Conservation (phyloP, 169 alveolate species). For the Toxoplasma gondii region DNA sequence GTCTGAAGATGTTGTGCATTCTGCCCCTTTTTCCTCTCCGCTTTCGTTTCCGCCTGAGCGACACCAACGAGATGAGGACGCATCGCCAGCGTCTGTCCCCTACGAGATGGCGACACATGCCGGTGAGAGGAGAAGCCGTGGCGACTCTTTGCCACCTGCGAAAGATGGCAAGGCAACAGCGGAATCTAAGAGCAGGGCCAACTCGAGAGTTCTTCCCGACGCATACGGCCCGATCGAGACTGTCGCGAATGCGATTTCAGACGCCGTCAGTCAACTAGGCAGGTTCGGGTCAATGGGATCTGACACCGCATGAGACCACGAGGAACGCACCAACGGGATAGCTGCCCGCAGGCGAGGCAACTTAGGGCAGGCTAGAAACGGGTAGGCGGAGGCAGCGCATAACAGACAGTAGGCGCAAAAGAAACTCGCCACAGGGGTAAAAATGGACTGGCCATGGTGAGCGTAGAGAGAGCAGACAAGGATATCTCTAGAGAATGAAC, state of each 20-base stretch:
- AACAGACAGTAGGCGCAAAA: background rate
- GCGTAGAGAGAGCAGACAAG: too few relatives aligned
- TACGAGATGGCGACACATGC: too few relatives aligned
- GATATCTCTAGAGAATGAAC: too few relatives aligned
- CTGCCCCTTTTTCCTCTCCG: too few relatives aligned
- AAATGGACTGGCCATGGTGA: too few relatives aligned
- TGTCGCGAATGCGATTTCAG: background rate
- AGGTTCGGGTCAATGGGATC: background rate
- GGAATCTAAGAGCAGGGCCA: background rate
- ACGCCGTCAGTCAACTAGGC: constrained; percentile 3
- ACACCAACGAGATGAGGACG: too few relatives aligned
- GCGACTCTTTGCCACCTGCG: too few relatives aligned
- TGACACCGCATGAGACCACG: background rate
- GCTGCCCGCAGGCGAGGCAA: background rate
- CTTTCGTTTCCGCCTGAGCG: too few relatives aligned
- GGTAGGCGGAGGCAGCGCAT: background rate
- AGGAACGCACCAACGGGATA: background rate
- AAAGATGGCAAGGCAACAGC: background rate
- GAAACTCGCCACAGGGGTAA: background rate
- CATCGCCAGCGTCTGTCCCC: too few relatives aligned
- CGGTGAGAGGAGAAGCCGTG: too few relatives aligned
- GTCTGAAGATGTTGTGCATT: background rate
- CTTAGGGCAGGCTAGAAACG: background rate
- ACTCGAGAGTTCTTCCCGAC: background rate
- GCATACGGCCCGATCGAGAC: background rate